Percentiles rank a stretch among this genome's conserved stretches.
phyloP scores from a whole-genome alignment of 768 basidiomycete genomes.

The Lentinus brumalis region DNA sequence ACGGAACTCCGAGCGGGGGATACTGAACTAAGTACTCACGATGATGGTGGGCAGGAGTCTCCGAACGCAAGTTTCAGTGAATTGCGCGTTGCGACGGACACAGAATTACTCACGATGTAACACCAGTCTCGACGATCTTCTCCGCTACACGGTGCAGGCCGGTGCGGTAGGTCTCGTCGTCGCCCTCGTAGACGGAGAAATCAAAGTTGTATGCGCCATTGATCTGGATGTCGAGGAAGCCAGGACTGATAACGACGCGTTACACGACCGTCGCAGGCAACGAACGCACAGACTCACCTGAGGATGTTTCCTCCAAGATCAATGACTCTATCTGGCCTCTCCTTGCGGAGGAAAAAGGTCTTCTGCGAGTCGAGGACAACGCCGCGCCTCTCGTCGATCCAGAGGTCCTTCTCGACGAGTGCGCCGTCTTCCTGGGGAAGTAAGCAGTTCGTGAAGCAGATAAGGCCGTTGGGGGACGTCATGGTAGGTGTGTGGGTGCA shows the following conservation, averaged over 20 bases:
- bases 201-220: constrained; percentile 90
- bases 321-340: constrained; percentile 63
- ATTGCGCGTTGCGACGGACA: neutral
- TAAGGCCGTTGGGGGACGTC: constrained; percentile 58
- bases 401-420: constrained; percentile 72
- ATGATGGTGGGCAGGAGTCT: constrained; percentile 49
- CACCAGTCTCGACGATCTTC: constrained; percentile 83
- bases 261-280: neutral
- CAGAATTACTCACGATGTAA: constrained; percentile 70
- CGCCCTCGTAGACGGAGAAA: constrained; percentile 78
- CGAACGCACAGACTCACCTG: constrained; percentile 44
- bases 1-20: neutral
- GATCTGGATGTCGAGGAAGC: constrained; percentile 85
- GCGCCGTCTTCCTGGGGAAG: constrained; percentile 80
- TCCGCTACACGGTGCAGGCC: constrained; percentile 74
- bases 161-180: constrained; percentile 64
- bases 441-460: constrained; percentile 88
- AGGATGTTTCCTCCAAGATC: constrained; percentile 79
- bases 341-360: constrained; percentile 64
- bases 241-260: constrained; percentile 54
- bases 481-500: constrained; percentile 20
- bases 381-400: constrained; percentile 78
- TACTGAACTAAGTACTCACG: constrained; percentile 36
- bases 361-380: constrained; percentile 74
- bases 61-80: constrained; percentile 7